Evolutionary conservation across 2,329 filamentous ascomycete genomes (phyloP).

Genomic region (Onygena corvina): DNA sequence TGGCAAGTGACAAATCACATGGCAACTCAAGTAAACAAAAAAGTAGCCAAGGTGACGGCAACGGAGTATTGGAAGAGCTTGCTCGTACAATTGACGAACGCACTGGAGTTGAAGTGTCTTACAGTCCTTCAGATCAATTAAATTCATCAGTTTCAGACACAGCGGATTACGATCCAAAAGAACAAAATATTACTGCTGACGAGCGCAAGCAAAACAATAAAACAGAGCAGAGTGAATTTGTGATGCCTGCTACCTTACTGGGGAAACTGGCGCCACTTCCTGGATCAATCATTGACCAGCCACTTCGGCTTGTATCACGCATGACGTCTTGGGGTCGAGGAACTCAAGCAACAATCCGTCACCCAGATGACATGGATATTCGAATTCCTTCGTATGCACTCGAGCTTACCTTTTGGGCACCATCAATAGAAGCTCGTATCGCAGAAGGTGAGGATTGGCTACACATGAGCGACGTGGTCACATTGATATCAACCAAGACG

Average conservation of each 20-base stretch:
- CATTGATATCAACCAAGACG: constrained; percentile 69
- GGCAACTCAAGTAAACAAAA: neutral
- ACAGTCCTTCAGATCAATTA: constrained; percentile 8
- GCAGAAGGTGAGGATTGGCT: constrained; percentile 47
- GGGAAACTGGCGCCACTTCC: constrained; percentile 55
- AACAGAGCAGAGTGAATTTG: constrained; percentile 16
- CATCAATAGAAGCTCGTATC: constrained; percentile 50
- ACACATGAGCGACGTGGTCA: constrained; percentile 45
- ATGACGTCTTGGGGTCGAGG: constrained; percentile 69
- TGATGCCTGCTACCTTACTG: constrained; percentile 35
- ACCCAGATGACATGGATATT: constrained; percentile 50
- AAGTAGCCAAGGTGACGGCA: neutral
- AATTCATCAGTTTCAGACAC: neutral
- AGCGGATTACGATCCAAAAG: neutral
- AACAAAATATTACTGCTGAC: neutral
- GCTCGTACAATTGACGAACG: constrained; percentile 34
- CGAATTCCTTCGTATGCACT: constrained; percentile 74
- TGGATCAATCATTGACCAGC: constrained; percentile 53
- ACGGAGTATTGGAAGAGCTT: constrained; percentile 22
- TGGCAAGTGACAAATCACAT: neutral
- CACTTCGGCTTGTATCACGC: constrained; percentile 53
- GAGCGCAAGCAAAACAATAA: neutral
- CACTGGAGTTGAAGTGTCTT: constrained; percentile 27
- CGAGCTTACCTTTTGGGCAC: constrained; percentile 61
- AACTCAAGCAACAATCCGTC: constrained; percentile 54